phyloP scores from a whole-genome alignment of 768 basidiomycete species.

The Rickenella mellea region DNA sequence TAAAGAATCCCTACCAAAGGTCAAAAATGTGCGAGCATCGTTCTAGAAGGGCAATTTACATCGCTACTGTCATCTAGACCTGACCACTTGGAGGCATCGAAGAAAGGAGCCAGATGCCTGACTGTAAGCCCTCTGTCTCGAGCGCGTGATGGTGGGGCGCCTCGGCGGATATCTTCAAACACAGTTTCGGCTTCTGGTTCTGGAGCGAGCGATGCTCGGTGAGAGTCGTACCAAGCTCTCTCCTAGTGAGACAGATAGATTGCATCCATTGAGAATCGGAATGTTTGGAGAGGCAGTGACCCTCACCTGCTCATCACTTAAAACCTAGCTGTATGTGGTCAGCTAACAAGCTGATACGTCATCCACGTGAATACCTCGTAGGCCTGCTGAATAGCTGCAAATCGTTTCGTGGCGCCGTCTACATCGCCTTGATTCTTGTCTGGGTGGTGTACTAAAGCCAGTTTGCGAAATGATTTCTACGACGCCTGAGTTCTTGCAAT shows the following conservation, averaged over 20 bases:
- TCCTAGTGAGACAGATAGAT: conserved; percentile 51
- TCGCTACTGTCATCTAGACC: conserved; percentile 54
- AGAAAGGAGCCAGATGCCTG: conserved; percentile 76
- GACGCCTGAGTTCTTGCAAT: conserved; percentile 4
- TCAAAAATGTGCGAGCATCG: background rate
- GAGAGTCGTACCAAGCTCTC: conserved; percentile 96
- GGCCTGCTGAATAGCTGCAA: conserved; percentile 85
- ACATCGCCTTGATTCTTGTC: conserved; percentile 81
- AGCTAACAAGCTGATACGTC: background rate
- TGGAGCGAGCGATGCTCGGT: conserved; percentile 69
- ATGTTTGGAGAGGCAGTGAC: background rate
- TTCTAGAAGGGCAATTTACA: conserved; percentile 26
- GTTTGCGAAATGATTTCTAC: conserved; percentile 73
- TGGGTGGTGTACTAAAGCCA: conserved; percentile 80
- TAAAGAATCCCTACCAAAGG: conserved; percentile 69
- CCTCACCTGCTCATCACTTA: conserved; percentile 90
- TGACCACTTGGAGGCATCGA: conserved; percentile 62
- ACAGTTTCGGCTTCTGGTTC: conserved; percentile 79
- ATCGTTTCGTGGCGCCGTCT: conserved; percentile 80
- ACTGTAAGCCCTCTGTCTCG: conserved; percentile 70
- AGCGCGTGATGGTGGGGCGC: conserved; percentile 34
- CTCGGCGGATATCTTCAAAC: conserved; percentile 76
- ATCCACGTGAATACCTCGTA: conserved; percentile 64
- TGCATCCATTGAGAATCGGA: conserved; percentile 10
- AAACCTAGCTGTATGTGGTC: conserved; percentile 39